Conservation (phyloP, 306 rosid species). For the Dryas drummondii region DNA sequence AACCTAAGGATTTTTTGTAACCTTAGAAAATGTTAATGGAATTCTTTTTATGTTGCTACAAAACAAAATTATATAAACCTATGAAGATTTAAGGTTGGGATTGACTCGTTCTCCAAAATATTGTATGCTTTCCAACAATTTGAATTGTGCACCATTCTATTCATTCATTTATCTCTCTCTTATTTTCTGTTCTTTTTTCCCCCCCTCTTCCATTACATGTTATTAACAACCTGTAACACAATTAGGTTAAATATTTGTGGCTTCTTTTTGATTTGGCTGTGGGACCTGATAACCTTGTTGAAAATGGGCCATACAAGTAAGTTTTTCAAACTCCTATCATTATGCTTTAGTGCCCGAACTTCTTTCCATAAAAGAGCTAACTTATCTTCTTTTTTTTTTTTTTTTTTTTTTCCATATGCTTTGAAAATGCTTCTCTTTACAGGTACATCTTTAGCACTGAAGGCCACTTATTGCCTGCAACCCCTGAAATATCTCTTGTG, state of each 20-base stretch:
- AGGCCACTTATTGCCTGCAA: slow-evolving; percentile 90
- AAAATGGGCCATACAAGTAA: slow-evolving; percentile 96
- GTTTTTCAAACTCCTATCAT: slow-evolving; percentile 26
- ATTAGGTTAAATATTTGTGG: slow-evolving; percentile 94
- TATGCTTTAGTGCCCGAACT: slow-evolving; percentile 25
- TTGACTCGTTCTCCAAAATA: not conserved
- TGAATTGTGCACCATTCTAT: slow-evolving; percentile 13
- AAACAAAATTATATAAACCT: not conserved
- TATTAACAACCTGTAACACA: slow-evolving; percentile 27
- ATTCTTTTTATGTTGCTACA: not conserved
- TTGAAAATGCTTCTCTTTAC: slow-evolving; percentile 19
- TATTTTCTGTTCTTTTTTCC: not conserved
- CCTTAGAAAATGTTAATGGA: too few species aligned
- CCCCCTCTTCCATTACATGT: slow-evolving; percentile 12
- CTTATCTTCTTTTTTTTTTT: not conserved
- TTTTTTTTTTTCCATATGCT: slow-evolving; percentile 8
- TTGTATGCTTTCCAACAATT: not conserved
- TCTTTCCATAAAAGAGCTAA: slow-evolving; percentile 10
- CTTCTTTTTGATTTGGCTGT: slow-evolving; percentile 96
- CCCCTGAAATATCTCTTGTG: slow-evolving; percentile 80
- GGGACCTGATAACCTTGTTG: slow-evolving; percentile 93
- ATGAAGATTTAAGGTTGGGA: not conserved
- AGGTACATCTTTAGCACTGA: slow-evolving; percentile 95
- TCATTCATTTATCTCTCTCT: slow-evolving; percentile 4
- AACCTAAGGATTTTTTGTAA: not conserved